Conservation (phyloP, 495 filamentous ascomycete species). For the Neurospora africana region DNA sequence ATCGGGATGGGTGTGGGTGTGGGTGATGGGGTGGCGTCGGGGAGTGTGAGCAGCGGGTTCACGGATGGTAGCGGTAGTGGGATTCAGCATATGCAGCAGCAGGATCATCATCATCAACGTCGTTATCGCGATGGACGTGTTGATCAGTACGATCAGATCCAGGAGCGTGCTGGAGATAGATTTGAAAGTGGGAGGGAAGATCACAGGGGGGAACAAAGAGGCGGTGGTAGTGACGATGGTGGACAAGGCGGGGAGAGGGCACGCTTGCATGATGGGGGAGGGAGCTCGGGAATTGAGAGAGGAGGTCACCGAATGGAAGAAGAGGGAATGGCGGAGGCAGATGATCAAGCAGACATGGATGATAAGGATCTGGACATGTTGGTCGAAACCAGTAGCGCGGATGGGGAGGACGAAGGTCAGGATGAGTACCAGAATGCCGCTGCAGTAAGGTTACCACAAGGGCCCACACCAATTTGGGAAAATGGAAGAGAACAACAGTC, state of each 20-base stretch:
- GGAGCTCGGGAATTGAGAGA: not conserved
- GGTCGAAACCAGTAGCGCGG: slow-evolving; percentile 29
- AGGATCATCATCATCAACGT: not conserved
- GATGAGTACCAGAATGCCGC: not conserved
- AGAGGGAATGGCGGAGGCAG: slow-evolving; percentile 4
- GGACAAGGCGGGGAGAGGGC: not conserved
- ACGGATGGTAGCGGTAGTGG: not conserved
- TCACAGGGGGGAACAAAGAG: not conserved
- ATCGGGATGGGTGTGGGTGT: not conserved
- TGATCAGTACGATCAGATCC: not conserved
- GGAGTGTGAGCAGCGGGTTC: not conserved
- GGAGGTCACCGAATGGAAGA: slow-evolving; percentile 3
- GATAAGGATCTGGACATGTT: slow-evolving; percentile 43
- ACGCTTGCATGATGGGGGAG: not conserved
- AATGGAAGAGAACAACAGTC: not conserved
- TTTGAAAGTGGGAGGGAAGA: not conserved
- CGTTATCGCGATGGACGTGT: not conserved
- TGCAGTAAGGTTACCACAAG: not conserved
- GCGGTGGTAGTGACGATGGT: not conserved
- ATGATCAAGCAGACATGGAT: slow-evolving; percentile 28
- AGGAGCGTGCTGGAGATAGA: not conserved
- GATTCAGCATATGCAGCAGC: not conserved
- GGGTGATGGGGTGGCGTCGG: not conserved
- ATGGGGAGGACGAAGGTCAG: slow-evolving; percentile 20
- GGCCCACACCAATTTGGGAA: not conserved